Conservation (phyloP, 2,329 filamentous ascomycete species). For the Aspergillus ochraceus region DNA sequence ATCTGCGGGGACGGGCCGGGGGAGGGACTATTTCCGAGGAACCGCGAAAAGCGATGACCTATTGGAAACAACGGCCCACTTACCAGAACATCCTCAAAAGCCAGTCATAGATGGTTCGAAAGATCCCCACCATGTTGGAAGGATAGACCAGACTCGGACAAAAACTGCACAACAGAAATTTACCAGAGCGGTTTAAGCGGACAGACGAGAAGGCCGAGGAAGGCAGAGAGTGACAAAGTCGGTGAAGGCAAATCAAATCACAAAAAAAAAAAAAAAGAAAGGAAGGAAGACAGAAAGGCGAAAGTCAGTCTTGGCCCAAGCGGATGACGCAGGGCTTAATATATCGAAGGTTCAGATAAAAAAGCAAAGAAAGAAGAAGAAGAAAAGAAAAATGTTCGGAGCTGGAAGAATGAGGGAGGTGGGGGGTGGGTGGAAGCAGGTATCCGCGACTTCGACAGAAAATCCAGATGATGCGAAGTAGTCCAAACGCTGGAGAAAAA, state of each 20-base stretch:
- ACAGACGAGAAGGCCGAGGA: conserved; percentile 1
- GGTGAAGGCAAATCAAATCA: conserved; percentile 2
- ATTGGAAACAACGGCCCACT: conserved; percentile 39
- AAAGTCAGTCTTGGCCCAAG: neutral
- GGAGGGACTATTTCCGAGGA: conserved; percentile 25
- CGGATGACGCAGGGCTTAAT: conserved; percentile 13
- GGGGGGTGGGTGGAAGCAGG: conserved; percentile 15
- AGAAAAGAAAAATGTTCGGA: neutral
- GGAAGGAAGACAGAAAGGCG: neutral
- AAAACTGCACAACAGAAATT: neutral
- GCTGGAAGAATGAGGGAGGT: conserved; percentile 23
- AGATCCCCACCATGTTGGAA: conserved; percentile 78
- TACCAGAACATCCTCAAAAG: conserved; percentile 96
- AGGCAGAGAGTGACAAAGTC: conserved; percentile 6
- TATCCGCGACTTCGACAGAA: conserved; percentile 13
- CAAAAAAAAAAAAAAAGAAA: neutral
- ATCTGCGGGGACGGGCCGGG: conserved; percentile 37
- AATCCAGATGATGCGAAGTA: conserved; percentile 14
- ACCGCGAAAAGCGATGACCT: conserved; percentile 19
- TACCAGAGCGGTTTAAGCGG: neutral
- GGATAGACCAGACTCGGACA: neutral
- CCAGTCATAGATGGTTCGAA: conserved; percentile 97
- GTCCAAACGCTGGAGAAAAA: conserved; percentile 14
- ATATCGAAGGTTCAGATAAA: conserved; percentile 20
- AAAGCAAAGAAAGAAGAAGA: too few species aligned